phyloP scores from a whole-genome alignment of 1,284 basidiomycete species.

The Tylopilus orsonianus region DNA sequence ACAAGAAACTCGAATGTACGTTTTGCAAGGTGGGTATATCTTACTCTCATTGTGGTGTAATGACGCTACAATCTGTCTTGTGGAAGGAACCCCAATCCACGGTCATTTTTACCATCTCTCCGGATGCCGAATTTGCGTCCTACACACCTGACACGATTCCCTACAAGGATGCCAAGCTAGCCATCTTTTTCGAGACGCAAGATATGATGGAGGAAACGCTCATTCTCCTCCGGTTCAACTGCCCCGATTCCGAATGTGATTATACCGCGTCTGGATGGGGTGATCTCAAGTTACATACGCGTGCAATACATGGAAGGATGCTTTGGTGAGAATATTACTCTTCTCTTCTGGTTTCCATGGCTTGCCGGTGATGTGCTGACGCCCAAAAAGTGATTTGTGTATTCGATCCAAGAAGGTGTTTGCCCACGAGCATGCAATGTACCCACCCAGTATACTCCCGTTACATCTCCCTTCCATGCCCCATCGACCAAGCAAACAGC shows the following conservation, averaged over 20 bases:
- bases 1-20: conserved; percentile 92
- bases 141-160: conserved; percentile 59
- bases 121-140: conserved; percentile 62
- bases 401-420: conserved; percentile 93
- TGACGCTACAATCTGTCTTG: too few relatives aligned
- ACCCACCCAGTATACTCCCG: conserved; percentile 67
- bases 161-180: conserved; percentile 75
- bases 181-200: conserved; percentile 85
- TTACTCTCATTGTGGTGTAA: too few relatives aligned
- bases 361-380: background rate
- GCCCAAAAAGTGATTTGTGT: conserved; percentile 73
- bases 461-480: conserved; percentile 79
- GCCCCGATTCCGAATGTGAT: conserved; percentile 79
- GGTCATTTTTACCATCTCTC: conserved; percentile 80
- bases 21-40: conserved; percentile 91
- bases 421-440: conserved; percentile 91
- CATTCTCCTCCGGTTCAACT: conserved; percentile 88
- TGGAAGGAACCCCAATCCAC: conserved; percentile 74
- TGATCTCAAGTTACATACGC: conserved; percentile 81
- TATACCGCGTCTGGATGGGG: conserved; percentile 87
- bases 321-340: conserved; percentile 72
- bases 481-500: conserved; percentile 46
- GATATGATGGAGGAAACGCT: conserved; percentile 96
- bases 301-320: conserved; percentile 72
- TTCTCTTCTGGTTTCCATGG: too few relatives aligned